Base-by-base conservation (phyloP, 257 asterid species). In the Orobanche coerulescens region DNA sequence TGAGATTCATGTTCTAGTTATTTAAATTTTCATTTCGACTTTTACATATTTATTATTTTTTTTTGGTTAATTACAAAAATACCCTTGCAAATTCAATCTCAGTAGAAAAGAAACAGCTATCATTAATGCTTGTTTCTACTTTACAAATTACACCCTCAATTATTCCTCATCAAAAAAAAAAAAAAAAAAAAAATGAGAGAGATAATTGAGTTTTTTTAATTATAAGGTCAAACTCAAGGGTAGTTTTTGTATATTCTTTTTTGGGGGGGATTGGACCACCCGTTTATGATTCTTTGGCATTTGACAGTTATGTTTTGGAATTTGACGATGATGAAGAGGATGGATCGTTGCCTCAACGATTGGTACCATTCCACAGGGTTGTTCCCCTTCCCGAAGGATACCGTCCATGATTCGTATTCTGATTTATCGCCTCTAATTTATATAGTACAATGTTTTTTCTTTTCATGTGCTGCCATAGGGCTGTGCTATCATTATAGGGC, bases 241-340 rank as follows among this genome's bases (percentile, higher is more conserved):
- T 37, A 37, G 14, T 7, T 12, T 37, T 37, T 12, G 1, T 37
- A 2, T 16, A 5, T 46, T 18, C 6, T 44, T 44, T 53, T 19
- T 36, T 16, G 28, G n/a, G n/a, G n/a, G n/a, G n/a, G n/a, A n/a
- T 39, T 46, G 65, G 54, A 40, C 11, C 31, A 25, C 8, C 36
- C 13, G 10, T 4, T 43, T 6, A 7, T 16, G 12, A 26, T 63
- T 58, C 11, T 70, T 58, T 67, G 53, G 30, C 12, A 12, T 53
- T 65, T 56, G 53, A 62, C 95, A 92, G 97, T 72, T 92, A 88
- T 37, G 71, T 85, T 36, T 68, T 92, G 81, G 97, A 88, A 59
- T 92, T 92, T 30, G 98, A 92, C 6, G 98, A 88, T 10, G 98
- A 92, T 9, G 98, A 92, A 70, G 98, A 92, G 78, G 96, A 86